Evolutionary conservation across 495 filamentous ascomycete species (phyloP).

Genomic region (Aspergillus affinis): DNA sequence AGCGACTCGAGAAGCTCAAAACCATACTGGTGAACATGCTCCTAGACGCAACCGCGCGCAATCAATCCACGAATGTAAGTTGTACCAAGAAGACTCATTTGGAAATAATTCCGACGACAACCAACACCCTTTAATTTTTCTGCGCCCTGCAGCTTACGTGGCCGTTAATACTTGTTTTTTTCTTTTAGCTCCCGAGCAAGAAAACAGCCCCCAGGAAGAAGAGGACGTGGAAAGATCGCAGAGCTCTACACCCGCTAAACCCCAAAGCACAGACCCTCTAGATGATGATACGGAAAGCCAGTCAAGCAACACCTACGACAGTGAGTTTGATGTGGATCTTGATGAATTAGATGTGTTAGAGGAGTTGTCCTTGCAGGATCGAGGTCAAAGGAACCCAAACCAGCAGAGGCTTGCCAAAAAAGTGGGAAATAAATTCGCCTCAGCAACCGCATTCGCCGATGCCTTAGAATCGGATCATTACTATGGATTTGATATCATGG

Average conservation of each 20-base stretch:
- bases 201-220: neutral
- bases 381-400: neutral
- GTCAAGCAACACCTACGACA: neutral
- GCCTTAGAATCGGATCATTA: constrained; percentile 61
- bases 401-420: neutral
- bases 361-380: neutral
- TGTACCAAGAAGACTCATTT: too few relatives aligned
- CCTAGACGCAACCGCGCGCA: too few relatives aligned
- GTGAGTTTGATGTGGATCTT: neutral
- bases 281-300: neutral
- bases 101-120: too few relatives aligned
- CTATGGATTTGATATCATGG: constrained; percentile 79
- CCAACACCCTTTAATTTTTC: too few relatives aligned
- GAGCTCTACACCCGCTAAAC: neutral
- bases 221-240: neutral
- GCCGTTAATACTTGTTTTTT: too few relatives aligned
- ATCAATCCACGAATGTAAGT: too few relatives aligned
- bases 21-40: too few relatives aligned
- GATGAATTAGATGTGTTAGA: neutral
- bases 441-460: constrained; percentile 64
- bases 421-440: constrained; percentile 45
- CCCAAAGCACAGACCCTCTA: neutral
- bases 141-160: too few relatives aligned
- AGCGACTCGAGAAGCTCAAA: constrained; percentile 5
- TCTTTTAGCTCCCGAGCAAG: too few relatives aligned